phyloP scores from a whole-genome alignment of 768 basidiomycete species.

The Leccinum pellstonianum region DNA sequence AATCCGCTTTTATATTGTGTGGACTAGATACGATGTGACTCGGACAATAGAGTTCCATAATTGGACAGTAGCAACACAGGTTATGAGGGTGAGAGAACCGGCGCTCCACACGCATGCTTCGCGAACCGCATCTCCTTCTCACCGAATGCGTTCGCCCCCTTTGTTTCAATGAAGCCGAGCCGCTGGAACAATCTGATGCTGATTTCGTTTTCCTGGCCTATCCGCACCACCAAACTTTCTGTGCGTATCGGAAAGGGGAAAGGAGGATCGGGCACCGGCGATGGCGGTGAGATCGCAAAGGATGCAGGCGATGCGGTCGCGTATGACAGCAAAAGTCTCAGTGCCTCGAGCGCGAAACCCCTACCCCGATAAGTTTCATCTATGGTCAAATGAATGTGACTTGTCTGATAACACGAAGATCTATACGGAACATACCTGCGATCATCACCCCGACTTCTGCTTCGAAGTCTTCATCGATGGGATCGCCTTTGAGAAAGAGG shows the following conservation, averaged over 20 bases:
- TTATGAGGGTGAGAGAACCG: constrained; percentile 4
- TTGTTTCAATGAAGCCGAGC: constrained; percentile 72
- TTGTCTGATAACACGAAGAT: neutral
- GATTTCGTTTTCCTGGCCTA: constrained; percentile 64
- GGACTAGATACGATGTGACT: constrained; percentile 12
- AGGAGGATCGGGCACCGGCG: constrained; percentile 27
- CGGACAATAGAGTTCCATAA: constrained; percentile 13
- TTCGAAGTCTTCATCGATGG: constrained; percentile 49
- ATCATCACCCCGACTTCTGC: constrained; percentile 94
- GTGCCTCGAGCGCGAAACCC: constrained; percentile 62
- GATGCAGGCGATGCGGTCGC: constrained; percentile 46
- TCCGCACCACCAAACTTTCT: constrained; percentile 60
- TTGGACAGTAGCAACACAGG: neutral
- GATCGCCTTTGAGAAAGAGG: constrained; percentile 70
- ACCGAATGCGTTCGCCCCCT: constrained; percentile 68
- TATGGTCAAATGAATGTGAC: constrained; percentile 27
- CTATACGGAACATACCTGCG: constrained; percentile 51
- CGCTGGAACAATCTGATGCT: constrained; percentile 73
- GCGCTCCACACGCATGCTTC: too few species aligned
- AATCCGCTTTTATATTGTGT: neutral
- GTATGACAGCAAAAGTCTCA: constrained; percentile 68
- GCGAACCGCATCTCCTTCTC: constrained; percentile 76
- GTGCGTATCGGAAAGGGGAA: constrained; percentile 45
- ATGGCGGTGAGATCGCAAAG: constrained; percentile 12
- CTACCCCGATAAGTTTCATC: constrained; percentile 66